Percentiles rank a stretch among this genome's conserved stretches.
Evolutionary conservation across 495 filamentous ascomycete species (phyloP).

Genomic region (Xylona heveae): DNA sequence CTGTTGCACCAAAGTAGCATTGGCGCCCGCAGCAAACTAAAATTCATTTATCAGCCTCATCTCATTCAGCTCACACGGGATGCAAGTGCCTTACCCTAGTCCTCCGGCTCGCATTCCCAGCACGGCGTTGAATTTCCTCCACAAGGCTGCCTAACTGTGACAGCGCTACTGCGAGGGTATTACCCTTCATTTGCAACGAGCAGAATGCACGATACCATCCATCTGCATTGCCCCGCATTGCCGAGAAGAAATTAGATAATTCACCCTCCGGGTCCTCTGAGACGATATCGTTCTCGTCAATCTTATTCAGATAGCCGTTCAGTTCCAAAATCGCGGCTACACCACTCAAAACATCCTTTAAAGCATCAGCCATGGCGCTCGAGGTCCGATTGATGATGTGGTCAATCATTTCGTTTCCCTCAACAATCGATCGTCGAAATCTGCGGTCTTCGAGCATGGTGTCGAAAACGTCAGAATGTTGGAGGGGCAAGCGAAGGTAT

Average conservation of each 20-base stretch:
- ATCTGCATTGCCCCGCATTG: constrained; percentile 69
- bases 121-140: constrained; percentile 56
- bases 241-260: constrained; percentile 35
- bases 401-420: constrained; percentile 81
- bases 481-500: constrained; percentile 62
- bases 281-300: constrained; percentile 32
- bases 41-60: too few relatives aligned
- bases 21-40: too few relatives aligned
- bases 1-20: too few relatives aligned
- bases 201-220: constrained; percentile 64
- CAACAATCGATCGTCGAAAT: constrained; percentile 61
- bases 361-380: constrained; percentile 44
- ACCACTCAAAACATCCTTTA: constrained; percentile 61
- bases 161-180: constrained; percentile 34
- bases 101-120: constrained; percentile 49
- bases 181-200: constrained; percentile 43
- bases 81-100: constrained; percentile 31
- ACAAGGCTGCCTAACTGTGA: constrained; percentile 44
- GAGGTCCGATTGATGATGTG: constrained; percentile 66
- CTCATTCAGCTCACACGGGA: too few relatives aligned
- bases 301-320: constrained; percentile 44
- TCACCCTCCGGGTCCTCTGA: constrained; percentile 19
- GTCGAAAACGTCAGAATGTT: constrained; percentile 69
- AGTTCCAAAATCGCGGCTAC: constrained; percentile 57
- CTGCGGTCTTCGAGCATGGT: constrained; percentile 66